phyloP scores from a whole-genome alignment of 257 asterid species.

The Penstemon newberryi region DNA sequence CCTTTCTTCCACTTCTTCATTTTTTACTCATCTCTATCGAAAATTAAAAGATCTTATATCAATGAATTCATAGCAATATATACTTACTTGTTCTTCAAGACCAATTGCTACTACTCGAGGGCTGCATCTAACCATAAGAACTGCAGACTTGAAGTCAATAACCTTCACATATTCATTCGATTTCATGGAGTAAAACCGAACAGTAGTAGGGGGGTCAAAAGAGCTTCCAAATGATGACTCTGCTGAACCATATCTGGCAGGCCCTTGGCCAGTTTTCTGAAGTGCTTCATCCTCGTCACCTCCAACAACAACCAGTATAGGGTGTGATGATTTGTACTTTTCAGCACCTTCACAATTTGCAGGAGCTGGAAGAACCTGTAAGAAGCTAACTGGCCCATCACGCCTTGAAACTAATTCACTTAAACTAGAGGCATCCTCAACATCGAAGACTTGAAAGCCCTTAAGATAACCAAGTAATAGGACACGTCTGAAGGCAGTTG shows the following conservation, averaged over 20 bases:
- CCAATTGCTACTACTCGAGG: conserved; percentile 43
- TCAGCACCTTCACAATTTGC: conserved; percentile 31
- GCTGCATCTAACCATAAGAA: conserved; percentile 44
- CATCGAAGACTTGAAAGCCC: conserved; percentile 48
- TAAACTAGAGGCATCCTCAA: conserved; percentile 42
- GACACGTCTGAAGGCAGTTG: conserved; percentile 32
- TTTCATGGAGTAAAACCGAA: conserved; percentile 41
- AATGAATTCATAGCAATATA: neutral
- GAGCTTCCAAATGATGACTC: conserved; percentile 32
- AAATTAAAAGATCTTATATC: neutral
- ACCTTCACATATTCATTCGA: conserved; percentile 37
- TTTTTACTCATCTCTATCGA: no score
- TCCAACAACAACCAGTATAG: conserved; percentile 40
- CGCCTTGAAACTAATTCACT: conserved; percentile 43
- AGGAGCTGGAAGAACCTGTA: conserved; percentile 40
- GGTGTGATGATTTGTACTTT: conserved; percentile 28
- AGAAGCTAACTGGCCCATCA: conserved; percentile 41
- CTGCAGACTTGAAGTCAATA: conserved; percentile 35
- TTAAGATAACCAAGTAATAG: conserved; percentile 41
- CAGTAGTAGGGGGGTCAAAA: conserved; percentile 31
- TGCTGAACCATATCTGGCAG: conserved; percentile 23
- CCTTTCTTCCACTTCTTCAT: neutral
- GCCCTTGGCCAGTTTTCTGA: conserved; percentile 27
- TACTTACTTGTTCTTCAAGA: conserved; percentile 43
- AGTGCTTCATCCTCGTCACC: conserved; percentile 27